Conservation (phyloP, 2,329 filamentous ascomycete genomes). For the Neonectria ditissima region DNA sequence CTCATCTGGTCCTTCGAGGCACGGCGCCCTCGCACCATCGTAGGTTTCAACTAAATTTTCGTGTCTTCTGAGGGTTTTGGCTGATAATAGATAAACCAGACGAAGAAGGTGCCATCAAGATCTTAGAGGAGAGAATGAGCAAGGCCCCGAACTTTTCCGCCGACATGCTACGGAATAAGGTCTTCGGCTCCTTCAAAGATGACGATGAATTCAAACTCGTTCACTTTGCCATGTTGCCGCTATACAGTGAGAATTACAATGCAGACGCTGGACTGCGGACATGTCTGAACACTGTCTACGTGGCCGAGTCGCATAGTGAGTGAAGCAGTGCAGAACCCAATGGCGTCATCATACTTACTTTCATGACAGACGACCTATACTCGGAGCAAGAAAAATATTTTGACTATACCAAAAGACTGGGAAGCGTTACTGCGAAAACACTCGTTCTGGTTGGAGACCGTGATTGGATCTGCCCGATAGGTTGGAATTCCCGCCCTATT, state of each 20-base stretch:
- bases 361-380: conserved; percentile 31
- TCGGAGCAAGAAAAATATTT: conserved; percentile 34
- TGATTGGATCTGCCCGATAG: conserved; percentile 32
- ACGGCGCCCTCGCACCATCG: conserved; percentile 36
- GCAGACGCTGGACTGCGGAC: conserved; percentile 23
- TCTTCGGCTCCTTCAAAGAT: conserved; percentile 31
- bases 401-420: conserved; percentile 27
- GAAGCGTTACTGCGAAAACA: conserved; percentile 24
- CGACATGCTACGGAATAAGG: conserved; percentile 32
- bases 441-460: conserved; percentile 34
- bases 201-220: conserved; percentile 32
- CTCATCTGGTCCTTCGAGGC: conserved; percentile 32
- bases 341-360: background rate
- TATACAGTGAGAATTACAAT: conserved; percentile 32
- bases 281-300: conserved; percentile 30
- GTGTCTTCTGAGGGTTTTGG: background rate
- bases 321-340: background rate
- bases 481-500: background rate
- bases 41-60: background rate
- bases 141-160: conserved; percentile 31
- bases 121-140: conserved; percentile 23
- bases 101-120: conserved; percentile 35
- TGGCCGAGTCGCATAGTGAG: conserved; percentile 37
- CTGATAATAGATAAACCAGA: conserved; percentile 12
- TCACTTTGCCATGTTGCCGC: conserved; percentile 37